Base-by-base conservation (phyloP, 306 rosid genomes). In the Vigna radiata region DNA sequence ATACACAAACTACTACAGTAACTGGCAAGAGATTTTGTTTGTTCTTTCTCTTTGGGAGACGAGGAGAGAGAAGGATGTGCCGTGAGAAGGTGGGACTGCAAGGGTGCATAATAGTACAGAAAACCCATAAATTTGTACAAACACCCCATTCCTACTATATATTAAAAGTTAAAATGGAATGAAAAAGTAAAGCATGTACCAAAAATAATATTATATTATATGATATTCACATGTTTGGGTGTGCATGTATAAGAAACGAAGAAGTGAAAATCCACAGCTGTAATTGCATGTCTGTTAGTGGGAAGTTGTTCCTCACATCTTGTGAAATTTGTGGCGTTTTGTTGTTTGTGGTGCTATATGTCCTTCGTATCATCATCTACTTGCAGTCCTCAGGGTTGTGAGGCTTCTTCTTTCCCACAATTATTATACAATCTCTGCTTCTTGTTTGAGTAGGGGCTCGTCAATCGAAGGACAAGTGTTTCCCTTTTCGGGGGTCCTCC, bases 11-110 rank as follows among this genome's bases (percentile, higher is more conserved):
- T 29, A 9, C 55, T 25, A 16, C 11, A 41, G 46, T 19, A 18
- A 47, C 21, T 19, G 68, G 55, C 25, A 19, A 58, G 66, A 23
- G 33, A 36, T 52, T 7, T 52, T 56, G 77, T 69, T 25, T 43
- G 75, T 44, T 65, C 21, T 54, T 15, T 78, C 77, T 50, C 68
- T 77, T 70, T 64, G 60, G 53, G 2, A 33, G 39, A 49, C 13
- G 65, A 37, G 58, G 75, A 69, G 85, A 70, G 72, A 55, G 48
- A 39, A 54, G 46, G 81, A 83, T 77, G 80, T 90, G 88, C 82
- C 91, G 91, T 92, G 91, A 79, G 71, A 62, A 73, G 55, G 82
- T 85, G 83, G 90, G 65, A 61, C 83, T 81, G 86, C 83, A 83
- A 81, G 65, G 73, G 31, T 68, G 53, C 81, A 58, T 48, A 36